Evolutionary conservation across 2,329 filamentous ascomycete species (phyloP).

Genomic region (Cladosporium sp.): DNA sequence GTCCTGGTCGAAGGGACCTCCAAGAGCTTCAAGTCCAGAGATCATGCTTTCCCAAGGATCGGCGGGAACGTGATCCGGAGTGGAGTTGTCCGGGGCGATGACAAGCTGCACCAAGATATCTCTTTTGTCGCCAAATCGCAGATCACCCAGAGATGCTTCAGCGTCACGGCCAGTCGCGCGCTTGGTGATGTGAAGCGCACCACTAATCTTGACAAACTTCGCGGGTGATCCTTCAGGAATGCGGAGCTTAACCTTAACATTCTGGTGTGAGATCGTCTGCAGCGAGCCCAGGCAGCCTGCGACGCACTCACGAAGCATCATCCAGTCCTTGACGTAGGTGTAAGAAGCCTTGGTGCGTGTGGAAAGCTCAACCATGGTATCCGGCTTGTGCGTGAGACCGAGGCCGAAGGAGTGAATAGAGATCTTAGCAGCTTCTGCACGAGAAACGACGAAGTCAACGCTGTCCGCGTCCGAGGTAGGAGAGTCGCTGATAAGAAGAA

Average conservation of each 20-base stretch:
- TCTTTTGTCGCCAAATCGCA: conserved; percentile 92
- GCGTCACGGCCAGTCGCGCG: conserved; percentile 92
- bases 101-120: conserved; percentile 94
- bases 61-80: conserved; percentile 82
- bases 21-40: conserved; percentile 89
- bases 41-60: conserved; percentile 98
- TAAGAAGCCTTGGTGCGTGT: conserved; percentile 95
- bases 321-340: conserved; percentile 99
- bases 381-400: conserved; percentile 95
- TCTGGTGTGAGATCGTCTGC: conserved; percentile 96
- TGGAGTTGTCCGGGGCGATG: conserved; percentile 81
- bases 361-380: conserved; percentile 97
- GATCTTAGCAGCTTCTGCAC: conserved; percentile 97
- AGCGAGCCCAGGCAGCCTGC: conserved; percentile 89
- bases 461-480: conserved; percentile 92
- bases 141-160: conserved; percentile 86
- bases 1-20: conserved; percentile 82
- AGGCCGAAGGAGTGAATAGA: conserved; percentile 95
- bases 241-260: conserved; percentile 92
- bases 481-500: conserved; percentile 95
- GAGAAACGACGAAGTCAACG: conserved; percentile 95
- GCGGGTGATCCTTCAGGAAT: conserved; percentile 94
- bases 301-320: conserved; percentile 97
- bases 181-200: conserved; percentile 93
- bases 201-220: conserved; percentile 98